Conservation (phyloP, 148 eudicot species). For the Linanthus parryae region DNA sequence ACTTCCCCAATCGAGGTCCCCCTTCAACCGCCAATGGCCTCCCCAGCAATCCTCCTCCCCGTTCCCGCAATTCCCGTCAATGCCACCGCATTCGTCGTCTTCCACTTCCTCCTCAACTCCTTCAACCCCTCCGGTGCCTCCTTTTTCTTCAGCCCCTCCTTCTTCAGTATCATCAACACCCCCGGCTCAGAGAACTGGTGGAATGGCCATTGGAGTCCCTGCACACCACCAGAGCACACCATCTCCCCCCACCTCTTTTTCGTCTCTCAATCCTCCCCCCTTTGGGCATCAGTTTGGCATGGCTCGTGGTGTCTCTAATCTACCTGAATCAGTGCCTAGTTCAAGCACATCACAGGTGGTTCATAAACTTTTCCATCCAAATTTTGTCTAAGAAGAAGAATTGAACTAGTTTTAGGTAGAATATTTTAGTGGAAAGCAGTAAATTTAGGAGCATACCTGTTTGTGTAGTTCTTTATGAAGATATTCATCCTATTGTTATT, state of each 20-base stretch:
- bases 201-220: conserved; percentile 71
- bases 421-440: too few relatives aligned
- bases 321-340: conserved; percentile 21
- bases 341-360: conserved; percentile 25
- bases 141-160: conserved; percentile 11
- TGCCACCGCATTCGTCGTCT: conserved; percentile 12
- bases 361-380: too few relatives aligned
- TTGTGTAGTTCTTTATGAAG: background rate
- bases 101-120: conserved; percentile 26
- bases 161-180: conserved; percentile 3
- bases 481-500: conserved; percentile 3
- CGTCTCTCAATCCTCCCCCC: conserved; percentile 27
- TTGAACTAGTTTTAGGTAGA: too few relatives aligned
- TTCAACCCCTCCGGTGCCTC: conserved; percentile 16
- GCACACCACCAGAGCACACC: conserved; percentile 33
- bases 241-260: conserved; percentile 34
- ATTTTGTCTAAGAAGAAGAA: too few relatives aligned
- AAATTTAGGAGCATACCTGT: too few relatives aligned
- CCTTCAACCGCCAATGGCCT: conserved; percentile 46
- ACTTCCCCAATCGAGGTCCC: conserved; percentile 22
- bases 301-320: conserved; percentile 19
- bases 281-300: conserved; percentile 32
- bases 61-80: conserved; percentile 24
- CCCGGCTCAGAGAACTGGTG: conserved; percentile 32
- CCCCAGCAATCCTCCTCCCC: conserved; percentile 33